Evolutionary conservation across 495 filamentous ascomycete species (phyloP), one percentile per base, ranked within the genome.

Genomic region (Friedmanniomyces simplex): DNA sequence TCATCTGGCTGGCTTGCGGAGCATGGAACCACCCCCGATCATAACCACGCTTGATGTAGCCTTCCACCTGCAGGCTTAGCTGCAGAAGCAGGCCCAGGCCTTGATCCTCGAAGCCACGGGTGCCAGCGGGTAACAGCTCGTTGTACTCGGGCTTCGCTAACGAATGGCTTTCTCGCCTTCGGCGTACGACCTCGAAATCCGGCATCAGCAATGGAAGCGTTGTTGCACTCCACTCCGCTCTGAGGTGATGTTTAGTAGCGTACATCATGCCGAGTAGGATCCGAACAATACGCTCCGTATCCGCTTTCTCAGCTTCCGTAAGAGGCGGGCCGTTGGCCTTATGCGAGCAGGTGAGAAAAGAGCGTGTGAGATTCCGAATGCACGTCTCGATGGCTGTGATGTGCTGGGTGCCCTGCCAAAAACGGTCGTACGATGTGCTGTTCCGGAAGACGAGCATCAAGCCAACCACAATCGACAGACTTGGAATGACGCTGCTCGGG

Each of bases 371-470:
- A 63, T 87, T 86, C 46, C 84, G 79, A 20, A 86, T 73, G 34
- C 70, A 74, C 28, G 82, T 84, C 53, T 75, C 75, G 43, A 86
- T 72, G 0, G 75, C 73, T 24, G 74, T 80, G 53, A 86, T 73
- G 24, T 77, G 72, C 51, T 80, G 82, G 32, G 82, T 78, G 18
- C 84, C 84, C 30, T 82, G 80, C 84, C 84, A 87, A 71, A 86
- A 87, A 2, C 84, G 75, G 57, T 85, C 85, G 69, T 86, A 87
- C 54, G 77, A 81, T 36, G 83, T 85, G 61, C 78, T 74, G 60
- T 89, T 88, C 14, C 86, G 80, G 74, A 88, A 88, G 43, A 89
- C 86, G 34, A 89, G 83, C 82, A 89, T 88, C 18, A 89, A 66
- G 66, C 86, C 86, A 24, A 89, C 85, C 50, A 89, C 86, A 58